These are phyloP conservation scores for Mrakia hoshinonis DNA, from an alignment of 768 basidiomycete genomes.

Conservation along the genomic window DNA sequence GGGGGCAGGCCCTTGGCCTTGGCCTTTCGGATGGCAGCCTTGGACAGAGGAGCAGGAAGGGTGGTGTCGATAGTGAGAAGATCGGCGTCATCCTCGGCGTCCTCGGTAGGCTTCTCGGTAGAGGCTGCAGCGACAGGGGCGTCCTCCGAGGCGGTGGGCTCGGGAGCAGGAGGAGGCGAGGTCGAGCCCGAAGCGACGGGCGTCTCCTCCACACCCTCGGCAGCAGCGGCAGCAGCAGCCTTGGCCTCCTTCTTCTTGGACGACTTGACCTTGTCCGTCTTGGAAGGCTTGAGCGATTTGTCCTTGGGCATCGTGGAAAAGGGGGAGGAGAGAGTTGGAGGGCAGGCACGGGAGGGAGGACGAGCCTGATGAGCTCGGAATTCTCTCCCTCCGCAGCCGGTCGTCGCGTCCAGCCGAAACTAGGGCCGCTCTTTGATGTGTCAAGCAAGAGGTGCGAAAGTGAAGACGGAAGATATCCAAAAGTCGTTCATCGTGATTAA, in stretches of 20 bases:
- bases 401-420: not conserved
- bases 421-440: not conserved
- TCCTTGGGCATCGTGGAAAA: slow-evolving; percentile 23
- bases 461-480: too few species aligned
- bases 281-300: not conserved
- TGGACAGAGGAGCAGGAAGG: slow-evolving; percentile 27
- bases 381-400: not conserved
- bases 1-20: slow-evolving; percentile 23
- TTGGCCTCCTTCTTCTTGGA: slow-evolving; percentile 11
- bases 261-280: slow-evolving; percentile 14
- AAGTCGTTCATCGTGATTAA: not conserved
- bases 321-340: not conserved
- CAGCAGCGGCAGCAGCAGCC: not conserved
- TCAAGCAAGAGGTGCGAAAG: too few species aligned
- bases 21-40: slow-evolving; percentile 20
- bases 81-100: slow-evolving; percentile 9
- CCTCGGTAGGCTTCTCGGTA: not conserved
- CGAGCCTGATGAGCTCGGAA: not conserved
- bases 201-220: not conserved
- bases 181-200: not conserved
- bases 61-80: slow-evolving; percentile 28
- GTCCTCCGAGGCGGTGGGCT: not conserved
- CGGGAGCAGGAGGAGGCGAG: slow-evolving; percentile 1
- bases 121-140: not conserved
- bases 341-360: not conserved